Evolutionary conservation across 768 basidiomycete species (phyloP), one percentile per base, ranked within the genome.

Genomic region (Pulveroboletus sp.): DNA sequence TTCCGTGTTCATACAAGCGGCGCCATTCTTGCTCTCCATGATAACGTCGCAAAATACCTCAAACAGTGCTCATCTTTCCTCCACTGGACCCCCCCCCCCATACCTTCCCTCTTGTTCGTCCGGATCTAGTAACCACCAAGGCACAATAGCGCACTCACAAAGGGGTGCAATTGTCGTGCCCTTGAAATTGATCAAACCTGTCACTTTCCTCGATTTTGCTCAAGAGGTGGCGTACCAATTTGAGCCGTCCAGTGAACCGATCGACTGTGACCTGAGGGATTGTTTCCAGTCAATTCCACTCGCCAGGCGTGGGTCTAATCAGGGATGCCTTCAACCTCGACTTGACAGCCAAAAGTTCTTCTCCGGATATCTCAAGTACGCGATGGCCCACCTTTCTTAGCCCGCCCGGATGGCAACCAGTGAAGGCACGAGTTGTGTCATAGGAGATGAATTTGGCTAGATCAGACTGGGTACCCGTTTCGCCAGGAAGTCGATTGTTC

Each of bases 251-350:
- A 0, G 63, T 59, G 19, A 62, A 69, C 38, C 71, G 63, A 27
- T 73, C 56, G 3, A 67, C 52, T 16, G 69, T 53, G 20, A 60
- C 58, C 17, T 55, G 65, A 62, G 17, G 20, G 71, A 49, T 3
- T 63, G 55, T n/a, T 27, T 41, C 72, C 72, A 73, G 47, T 71
- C 72, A 7, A 69, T 44, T 8, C 67, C 69, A 25, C 62, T 67
- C 2, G 55, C 56, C 6, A 25, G 52, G 13, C 49, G 47, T 29
- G 1, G 69, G 40, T 36, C 58, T 54, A 7, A 19, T 25, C 37
- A 44, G 38, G 9, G 35, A 40, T 5, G 40, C 43, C 13, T 48
- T 49, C 3, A 62, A 16, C 9, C 45, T 49, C 2, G 55, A 45
- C 39, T 40, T 52, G 16, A 43, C 21, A 2, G 38, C 45, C 4